phyloP scores from a whole-genome alignment of 2,329 filamentous ascomycete species.

The Davidsoniella eucalypti region DNA sequence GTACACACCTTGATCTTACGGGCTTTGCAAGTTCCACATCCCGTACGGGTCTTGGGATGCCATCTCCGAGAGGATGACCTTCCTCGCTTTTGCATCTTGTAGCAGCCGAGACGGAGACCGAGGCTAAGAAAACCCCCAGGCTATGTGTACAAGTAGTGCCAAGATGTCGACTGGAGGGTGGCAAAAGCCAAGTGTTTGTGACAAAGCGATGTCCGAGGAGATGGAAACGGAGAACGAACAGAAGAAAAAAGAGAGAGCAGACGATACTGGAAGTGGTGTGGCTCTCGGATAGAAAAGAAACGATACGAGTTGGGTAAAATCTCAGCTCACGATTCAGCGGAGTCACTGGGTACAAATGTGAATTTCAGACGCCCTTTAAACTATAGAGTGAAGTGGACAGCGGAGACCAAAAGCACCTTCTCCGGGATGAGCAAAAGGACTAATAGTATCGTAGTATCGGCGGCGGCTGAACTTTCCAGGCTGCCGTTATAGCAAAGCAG shows the following conservation, averaged over 20 bases:
- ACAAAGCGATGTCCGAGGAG: not conserved
- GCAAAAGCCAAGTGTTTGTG: too few relatives aligned
- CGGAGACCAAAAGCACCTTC: too few relatives aligned
- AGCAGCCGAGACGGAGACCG: not conserved
- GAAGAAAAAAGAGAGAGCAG: not conserved
- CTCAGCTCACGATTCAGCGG: not conserved
- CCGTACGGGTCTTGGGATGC: slow-evolving; percentile 13
- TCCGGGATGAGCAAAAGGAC: too few relatives aligned
- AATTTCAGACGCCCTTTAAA: not conserved
- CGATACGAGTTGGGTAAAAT: not conserved
- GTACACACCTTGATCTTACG: slow-evolving; percentile 14
- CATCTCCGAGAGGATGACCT: slow-evolving; percentile 8
- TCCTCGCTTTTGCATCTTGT: slow-evolving; percentile 1
- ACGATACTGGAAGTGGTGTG: not conserved
- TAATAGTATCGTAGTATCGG: too few relatives aligned
- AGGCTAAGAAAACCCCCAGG: too few relatives aligned
- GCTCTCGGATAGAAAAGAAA: not conserved
- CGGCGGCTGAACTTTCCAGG: too few relatives aligned
- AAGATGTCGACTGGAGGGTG: too few relatives aligned
- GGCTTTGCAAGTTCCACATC: slow-evolving; percentile 14
- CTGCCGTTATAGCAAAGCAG: too few relatives aligned
- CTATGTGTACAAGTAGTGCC: too few relatives aligned
- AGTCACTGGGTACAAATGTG: not conserved
- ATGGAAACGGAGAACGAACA: not conserved
- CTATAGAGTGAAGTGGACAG: too few relatives aligned